Conservation (phyloP, 164 flowering plant genomes). For the Annona cherimola region DNA sequence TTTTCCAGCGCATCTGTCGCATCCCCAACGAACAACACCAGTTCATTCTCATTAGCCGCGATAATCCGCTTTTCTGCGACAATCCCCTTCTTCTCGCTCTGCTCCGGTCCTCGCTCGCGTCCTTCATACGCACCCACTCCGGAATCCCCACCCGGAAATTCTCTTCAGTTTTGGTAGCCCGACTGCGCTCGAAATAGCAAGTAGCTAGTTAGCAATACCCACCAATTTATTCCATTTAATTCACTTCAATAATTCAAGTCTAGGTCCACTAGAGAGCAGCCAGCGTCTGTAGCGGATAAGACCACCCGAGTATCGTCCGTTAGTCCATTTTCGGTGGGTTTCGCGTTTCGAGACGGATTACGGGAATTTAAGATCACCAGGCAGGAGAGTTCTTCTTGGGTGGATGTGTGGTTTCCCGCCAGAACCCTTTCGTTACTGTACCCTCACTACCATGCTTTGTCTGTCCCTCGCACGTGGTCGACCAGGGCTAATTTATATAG, state of each 20-base stretch:
- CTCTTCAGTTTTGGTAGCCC: too few species aligned
- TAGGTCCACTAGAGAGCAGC: too few species aligned
- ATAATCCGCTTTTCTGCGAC: not conserved
- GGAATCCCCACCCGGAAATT: too few species aligned
- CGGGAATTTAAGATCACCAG: not conserved
- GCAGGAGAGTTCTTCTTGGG: too few species aligned
- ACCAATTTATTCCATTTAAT: too few species aligned
- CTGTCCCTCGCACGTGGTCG: conserved; percentile 1
- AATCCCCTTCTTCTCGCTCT: not conserved
- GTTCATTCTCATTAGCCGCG: not conserved
- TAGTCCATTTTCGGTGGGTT: not conserved
- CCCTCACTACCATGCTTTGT: conserved; percentile 1
- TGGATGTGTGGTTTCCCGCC: not conserved
- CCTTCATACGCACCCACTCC: too few species aligned
- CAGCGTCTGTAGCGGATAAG: too few species aligned
- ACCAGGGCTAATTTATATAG: not conserved
- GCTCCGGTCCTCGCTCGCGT: too few species aligned
- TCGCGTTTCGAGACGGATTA: conserved; percentile 3
- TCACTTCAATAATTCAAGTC: too few species aligned
- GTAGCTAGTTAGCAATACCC: too few species aligned
- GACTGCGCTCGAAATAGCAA: too few species aligned
- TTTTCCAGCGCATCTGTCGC: conserved; percentile 10
- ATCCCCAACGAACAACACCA: conserved; percentile 8
- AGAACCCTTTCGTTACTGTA: not conserved
- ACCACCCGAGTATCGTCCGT: too few species aligned